Evolutionary conservation across 2,329 filamentous ascomycete species (phyloP), one percentile per base, ranked within the genome.

Genomic region (Periconia sp.): DNA sequence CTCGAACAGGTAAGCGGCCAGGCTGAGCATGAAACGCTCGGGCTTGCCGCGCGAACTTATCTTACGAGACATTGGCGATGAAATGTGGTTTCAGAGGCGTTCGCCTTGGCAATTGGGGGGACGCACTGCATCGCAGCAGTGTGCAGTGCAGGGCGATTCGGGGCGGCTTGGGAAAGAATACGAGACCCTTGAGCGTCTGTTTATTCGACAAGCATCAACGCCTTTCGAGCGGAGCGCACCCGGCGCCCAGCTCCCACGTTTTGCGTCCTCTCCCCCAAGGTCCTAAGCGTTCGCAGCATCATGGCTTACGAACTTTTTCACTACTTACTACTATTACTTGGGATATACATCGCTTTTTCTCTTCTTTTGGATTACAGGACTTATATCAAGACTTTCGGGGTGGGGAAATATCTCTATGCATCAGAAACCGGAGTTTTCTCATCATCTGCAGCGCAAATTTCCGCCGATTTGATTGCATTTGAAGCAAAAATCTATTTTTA

Each of bases 1-100:
- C 50, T 48, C 65, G 15, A 59, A 56, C 26, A 54, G 56, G 47
- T 65, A 57, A 56, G 48, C 50, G 34, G 46, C 37, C 45, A 29
- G 52, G 46, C 53, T 57, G 57, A 55, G 50, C 53, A 50, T 50
- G 23, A 46, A 42, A 47, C 46, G 50, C 46, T 55, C 40, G 54
- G 54, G 43, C 45, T 45, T 25, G 25, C 40, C 38, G 45, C 49
- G n/a, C 21, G 45, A 19, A 40, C 42, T 40, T 18, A 38, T 48
- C 43, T 47, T 21, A 42, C 29, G 33, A 40, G 29, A 18, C 32
- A 35, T 51, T 35, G 39, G 28, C 39, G 42, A 40, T 43, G 35
- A 23, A 35, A 33, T 40, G 36, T 26, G 24, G 18, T 40, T 33
- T 36, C 21, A 26, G n/a, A 25, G 40, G 41, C 36, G 25, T 42